Percentiles rank a stretch among this genome's conserved stretches.
phyloP scores from a whole-genome alignment of 352 stramenopile genomes.

The Globisporangium viniferum region DNA sequence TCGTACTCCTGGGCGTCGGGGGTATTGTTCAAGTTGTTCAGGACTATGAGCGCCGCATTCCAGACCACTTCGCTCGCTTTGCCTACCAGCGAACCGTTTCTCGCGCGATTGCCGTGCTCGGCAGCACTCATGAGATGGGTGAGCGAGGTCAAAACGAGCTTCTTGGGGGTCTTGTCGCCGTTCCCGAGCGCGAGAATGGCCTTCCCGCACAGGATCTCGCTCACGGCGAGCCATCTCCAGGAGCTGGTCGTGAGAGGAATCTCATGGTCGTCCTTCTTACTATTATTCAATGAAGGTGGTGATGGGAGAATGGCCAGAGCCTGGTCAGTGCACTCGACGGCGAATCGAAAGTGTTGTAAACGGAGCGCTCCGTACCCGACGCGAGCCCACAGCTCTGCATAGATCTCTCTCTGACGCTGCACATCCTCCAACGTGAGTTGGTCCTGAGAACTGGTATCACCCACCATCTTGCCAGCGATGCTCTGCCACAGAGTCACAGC shows the following conservation, averaged over 20 bases:
- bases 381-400: constrained; percentile 70
- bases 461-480: constrained; percentile 30
- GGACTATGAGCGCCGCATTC: constrained; percentile 59
- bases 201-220: constrained; percentile 53
- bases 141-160: constrained; percentile 49
- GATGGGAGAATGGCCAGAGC: constrained; percentile 23
- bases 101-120: constrained; percentile 34
- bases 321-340: constrained; percentile 51
- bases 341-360: constrained; percentile 41
- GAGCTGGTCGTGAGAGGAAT: constrained; percentile 15
- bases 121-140: constrained; percentile 50
- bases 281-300: constrained; percentile 17
- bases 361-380: constrained; percentile 57
- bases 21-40: constrained; percentile 18
- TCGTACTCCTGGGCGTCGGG: constrained; percentile 19
- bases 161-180: constrained; percentile 37
- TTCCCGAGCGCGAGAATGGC: constrained; percentile 49
- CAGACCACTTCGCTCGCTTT: constrained; percentile 70
- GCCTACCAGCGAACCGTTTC: constrained; percentile 24
- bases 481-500: constrained; percentile 48
- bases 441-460: background rate
- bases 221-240: constrained; percentile 70
- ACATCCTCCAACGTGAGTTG: constrained; percentile 41
- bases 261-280: background rate
- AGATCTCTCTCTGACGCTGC: constrained; percentile 58